These are phyloP conservation scores for Tricholoma saponaceum DNA, from an alignment of 768 basidiomycete species.

Conservation along the genomic window DNA sequence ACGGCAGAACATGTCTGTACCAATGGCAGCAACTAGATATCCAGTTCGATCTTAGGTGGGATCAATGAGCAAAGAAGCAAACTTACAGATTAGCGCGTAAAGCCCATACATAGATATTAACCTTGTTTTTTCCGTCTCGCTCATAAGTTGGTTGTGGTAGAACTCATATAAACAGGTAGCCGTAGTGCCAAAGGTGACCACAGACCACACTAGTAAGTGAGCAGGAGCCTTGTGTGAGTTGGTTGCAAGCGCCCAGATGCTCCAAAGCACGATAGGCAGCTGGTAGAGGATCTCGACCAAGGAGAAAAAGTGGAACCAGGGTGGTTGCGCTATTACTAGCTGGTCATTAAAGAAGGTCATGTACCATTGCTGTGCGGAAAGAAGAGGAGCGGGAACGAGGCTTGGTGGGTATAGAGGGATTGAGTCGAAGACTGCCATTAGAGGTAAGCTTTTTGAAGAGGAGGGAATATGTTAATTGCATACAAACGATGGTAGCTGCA, in stretches of 20 bases:
- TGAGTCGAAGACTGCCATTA: conserved; percentile 15
- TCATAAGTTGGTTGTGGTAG: conserved; percentile 19
- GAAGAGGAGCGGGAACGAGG: conserved; percentile 12
- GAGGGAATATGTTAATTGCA: background rate
- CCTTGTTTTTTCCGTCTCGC: conserved; percentile 10
- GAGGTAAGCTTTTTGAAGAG: background rate
- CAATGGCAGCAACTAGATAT: conserved; percentile 13
- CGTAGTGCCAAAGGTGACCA: conserved; percentile 15
- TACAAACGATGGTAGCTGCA: conserved; percentile 15
- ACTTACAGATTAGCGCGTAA: conserved; percentile 16
- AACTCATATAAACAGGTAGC: conserved; percentile 19
- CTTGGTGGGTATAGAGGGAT: conserved; percentile 15
- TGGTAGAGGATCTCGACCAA: conserved; percentile 17
- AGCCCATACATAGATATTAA: conserved; percentile 15
- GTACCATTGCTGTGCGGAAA: conserved; percentile 17
- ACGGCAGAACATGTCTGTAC: conserved; percentile 18
- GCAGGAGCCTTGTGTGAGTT: conserved; percentile 16
- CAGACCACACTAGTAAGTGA: conserved; percentile 16
- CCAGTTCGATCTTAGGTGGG: background rate
- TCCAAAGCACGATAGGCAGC: conserved; percentile 18
- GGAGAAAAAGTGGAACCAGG: conserved; percentile 20
- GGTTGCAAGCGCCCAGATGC: conserved; percentile 15
- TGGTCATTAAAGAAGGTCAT: conserved; percentile 17
- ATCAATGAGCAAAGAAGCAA: background rate
- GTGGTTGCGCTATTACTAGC: conserved; percentile 16